A percentile compares a stretch with the other conserved stretches of the same genome.
phyloP scores from a whole-genome alignment of 768 basidiomycete genomes.

The Hypsizygus marmoreus region DNA sequence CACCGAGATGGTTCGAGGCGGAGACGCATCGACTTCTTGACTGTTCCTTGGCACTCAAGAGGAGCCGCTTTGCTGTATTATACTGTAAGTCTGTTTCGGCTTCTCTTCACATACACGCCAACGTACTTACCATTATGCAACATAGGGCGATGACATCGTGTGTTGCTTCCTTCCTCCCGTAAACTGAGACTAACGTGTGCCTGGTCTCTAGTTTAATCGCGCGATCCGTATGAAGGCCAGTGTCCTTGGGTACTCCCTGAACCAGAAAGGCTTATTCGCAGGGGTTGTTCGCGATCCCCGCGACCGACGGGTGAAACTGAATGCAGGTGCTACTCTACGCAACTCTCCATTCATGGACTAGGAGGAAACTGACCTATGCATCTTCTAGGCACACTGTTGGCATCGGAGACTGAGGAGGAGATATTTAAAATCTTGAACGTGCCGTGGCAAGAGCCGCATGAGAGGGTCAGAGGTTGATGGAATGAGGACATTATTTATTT shows the following conservation, averaged over 20 bases:
- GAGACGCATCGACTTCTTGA: constrained; percentile 85
- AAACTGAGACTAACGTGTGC: too few relatives aligned
- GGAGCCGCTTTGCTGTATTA: constrained; percentile 93
- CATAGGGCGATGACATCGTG: constrained; percentile 87
- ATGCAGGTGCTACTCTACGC: too few relatives aligned
- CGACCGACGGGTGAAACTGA: constrained; percentile 60
- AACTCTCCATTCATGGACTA: not conserved
- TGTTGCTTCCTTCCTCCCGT: constrained; percentile 27
- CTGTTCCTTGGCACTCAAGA: constrained; percentile 74
- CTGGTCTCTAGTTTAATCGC: constrained; percentile 97
- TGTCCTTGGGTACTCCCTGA: constrained; percentile 79
- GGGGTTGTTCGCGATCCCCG: constrained; percentile 73
- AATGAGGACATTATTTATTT: too few relatives aligned
- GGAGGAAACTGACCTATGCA: not conserved
- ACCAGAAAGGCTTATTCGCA: constrained; percentile 80
- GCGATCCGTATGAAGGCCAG: constrained; percentile 84
- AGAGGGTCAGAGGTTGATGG: constrained; percentile 59
- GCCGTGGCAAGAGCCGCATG: constrained; percentile 82
- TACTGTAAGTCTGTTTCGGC: constrained; percentile 54
- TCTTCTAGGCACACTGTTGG: constrained; percentile 61
- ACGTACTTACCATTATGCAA: constrained; percentile 1
- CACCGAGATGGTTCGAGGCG: constrained; percentile 40
- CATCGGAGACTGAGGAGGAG: constrained; percentile 83
- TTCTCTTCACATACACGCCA: not conserved
- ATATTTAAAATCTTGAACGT: constrained; percentile 80